Percentiles rank a stretch among this genome's conserved stretches.
These are phyloP conservation scores for Lactarius sanguifluus DNA, from an alignment of 768 basidiomycete genomes.

Conservation along the genomic window DNA sequence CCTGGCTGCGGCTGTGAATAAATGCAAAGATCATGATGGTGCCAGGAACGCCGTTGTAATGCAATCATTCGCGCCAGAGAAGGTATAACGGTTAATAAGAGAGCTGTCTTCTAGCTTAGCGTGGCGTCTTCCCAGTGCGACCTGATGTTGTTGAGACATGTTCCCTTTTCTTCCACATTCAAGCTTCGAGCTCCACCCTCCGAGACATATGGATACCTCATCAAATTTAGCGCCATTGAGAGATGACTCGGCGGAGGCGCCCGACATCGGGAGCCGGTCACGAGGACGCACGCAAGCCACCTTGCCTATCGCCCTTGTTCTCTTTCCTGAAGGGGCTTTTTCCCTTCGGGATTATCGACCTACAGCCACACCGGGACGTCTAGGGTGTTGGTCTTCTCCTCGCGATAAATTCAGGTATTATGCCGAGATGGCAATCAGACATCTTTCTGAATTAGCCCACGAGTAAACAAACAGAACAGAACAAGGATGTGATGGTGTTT, in stretches of 20 bases:
- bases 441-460: slow-evolving; percentile 4
- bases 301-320: slow-evolving; percentile 13
- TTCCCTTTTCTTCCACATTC: not conserved
- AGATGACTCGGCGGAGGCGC: slow-evolving; percentile 1
- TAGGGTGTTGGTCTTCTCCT: not conserved
- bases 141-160: not conserved
- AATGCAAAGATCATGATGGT: not conserved
- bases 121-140: slow-evolving; percentile 10
- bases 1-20: slow-evolving; percentile 1
- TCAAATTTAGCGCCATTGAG: slow-evolving; percentile 5
- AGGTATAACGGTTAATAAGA: slow-evolving; percentile 8
- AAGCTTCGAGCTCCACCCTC: not conserved
- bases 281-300: slow-evolving; percentile 7
- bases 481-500: slow-evolving; percentile 13
- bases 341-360: slow-evolving; percentile 10
- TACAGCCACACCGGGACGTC: not conserved
- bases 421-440: slow-evolving; percentile 22
- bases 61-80: not conserved
- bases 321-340: not conserved
- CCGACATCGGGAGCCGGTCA: slow-evolving; percentile 13
- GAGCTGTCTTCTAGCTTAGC: not conserved
- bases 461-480: slow-evolving; percentile 1
- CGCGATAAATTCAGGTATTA: not conserved
- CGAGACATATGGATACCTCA: not conserved
- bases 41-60: slow-evolving; percentile 12